phyloP scores from a whole-genome alignment of 768 basidiomycete genomes.

The Mycena latifolia region DNA sequence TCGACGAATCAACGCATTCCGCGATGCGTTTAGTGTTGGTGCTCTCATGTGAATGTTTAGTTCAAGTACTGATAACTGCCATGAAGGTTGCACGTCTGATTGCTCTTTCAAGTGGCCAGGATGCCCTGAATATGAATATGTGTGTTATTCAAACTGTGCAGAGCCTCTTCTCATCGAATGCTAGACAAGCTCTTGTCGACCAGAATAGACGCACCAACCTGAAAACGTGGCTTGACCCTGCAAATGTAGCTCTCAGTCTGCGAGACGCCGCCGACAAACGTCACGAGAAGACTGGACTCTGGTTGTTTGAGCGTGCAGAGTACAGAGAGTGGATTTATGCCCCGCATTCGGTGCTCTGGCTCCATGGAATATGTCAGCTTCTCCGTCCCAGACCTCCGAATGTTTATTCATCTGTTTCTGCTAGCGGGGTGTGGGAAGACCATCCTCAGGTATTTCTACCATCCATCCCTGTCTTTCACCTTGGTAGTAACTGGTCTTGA shows the following conservation, averaged over 20 bases:
- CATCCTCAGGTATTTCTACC: constrained; percentile 10
- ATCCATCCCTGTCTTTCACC: too few relatives aligned
- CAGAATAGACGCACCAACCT: neutral
- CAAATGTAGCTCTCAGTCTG: neutral
- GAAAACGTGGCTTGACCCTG: constrained; percentile 12
- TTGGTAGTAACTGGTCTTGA: too few relatives aligned
- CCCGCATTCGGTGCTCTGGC: neutral
- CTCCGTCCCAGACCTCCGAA: neutral
- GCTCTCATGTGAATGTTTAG: neutral
- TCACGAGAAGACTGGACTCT: neutral
- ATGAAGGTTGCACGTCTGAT: constrained; percentile 8
- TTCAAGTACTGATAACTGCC: neutral
- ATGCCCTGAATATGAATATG: neutral
- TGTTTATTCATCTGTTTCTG: neutral
- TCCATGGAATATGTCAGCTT: constrained; percentile 17
- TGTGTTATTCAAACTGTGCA: neutral
- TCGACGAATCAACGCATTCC: too few relatives aligned
- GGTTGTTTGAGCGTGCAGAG: neutral
- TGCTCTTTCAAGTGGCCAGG: constrained; percentile 7
- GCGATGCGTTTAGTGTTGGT: constrained; percentile 14
- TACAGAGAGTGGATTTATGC: constrained; percentile 1
- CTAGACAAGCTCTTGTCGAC: neutral
- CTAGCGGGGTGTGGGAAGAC: too few relatives aligned
- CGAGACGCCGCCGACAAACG: constrained; percentile 1
- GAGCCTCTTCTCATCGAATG: neutral